A percentile compares a stretch with the other conserved stretches of the same genome.
Evolutionary conservation across 2,329 filamentous ascomycete genomes (phyloP).

Genomic region (Hymenoscyphus linearis): DNA sequence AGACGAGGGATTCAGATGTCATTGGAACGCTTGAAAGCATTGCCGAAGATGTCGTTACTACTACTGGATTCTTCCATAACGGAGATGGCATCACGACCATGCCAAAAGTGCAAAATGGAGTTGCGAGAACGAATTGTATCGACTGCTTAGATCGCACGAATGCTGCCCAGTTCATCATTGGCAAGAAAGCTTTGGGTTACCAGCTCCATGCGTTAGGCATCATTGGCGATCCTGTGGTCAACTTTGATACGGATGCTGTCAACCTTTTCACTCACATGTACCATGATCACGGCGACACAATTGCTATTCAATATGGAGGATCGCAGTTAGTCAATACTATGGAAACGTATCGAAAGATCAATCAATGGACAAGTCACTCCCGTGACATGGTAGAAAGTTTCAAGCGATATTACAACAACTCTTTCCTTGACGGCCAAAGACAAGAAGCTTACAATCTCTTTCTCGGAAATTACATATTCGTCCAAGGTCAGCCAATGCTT

Average conservation of each 20-base stretch:
- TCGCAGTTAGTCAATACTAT: constrained; percentile 98
- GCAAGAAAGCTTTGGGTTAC: constrained; percentile 85
- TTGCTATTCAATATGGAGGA: constrained; percentile 94
- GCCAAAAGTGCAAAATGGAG: constrained; percentile 76
- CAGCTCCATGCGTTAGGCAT: constrained; percentile 90
- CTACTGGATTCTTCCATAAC: constrained; percentile 93
- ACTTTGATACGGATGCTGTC: constrained; percentile 92
- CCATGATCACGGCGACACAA: constrained; percentile 95
- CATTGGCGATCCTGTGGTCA: constrained; percentile 69
- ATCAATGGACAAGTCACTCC: constrained; percentile 96
- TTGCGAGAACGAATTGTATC: constrained; percentile 95
- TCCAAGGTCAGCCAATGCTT: constrained; percentile 84
- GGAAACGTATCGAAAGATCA: constrained; percentile 98
- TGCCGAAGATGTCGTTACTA: constrained; percentile 77
- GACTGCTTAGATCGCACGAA: constrained; percentile 97
- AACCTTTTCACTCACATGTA: constrained; percentile 98
- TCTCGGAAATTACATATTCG: constrained; percentile 89
- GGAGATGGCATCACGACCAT: constrained; percentile 64
- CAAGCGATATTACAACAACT: constrained; percentile 98
- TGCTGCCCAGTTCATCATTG: constrained; percentile 95
- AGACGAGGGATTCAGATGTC: constrained; percentile 86
- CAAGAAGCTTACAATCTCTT: constrained; percentile 98
- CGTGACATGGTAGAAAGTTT: constrained; percentile 99
- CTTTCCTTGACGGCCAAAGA: constrained; percentile 93
- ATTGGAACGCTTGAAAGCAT: constrained; percentile 88